A percentile compares a stretch with the other conserved stretches of the same genome.
phyloP scores from a whole-genome alignment of 306 rosid species.

The Mimosa bimucronata region DNA sequence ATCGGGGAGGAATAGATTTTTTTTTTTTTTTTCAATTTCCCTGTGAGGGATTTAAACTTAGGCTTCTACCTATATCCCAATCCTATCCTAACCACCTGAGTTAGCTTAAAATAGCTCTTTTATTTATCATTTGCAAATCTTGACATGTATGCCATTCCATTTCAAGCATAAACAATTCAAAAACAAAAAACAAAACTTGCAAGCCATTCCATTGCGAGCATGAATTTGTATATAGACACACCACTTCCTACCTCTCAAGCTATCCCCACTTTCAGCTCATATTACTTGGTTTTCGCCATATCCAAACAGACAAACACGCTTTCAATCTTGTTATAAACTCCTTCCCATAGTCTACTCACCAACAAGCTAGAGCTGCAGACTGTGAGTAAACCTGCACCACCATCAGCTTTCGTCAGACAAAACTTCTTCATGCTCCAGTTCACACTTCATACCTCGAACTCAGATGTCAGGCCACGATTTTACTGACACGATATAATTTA shows the following conservation, averaged over 20 bases:
- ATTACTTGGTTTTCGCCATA: background rate
- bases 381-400: background rate
- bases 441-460: constrained; percentile 18
- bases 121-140: background rate
- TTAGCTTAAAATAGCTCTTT: background rate
- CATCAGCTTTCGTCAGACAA: background rate
- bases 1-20: too few relatives aligned
- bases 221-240: background rate
- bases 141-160: background rate
- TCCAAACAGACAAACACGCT: background rate
- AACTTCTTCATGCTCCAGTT: background rate
- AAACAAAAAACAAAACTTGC: background rate
- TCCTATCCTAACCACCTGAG: background rate
- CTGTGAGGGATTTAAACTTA: background rate
- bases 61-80: background rate
- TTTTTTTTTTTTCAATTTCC: background rate
- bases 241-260: background rate
- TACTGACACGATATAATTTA: constrained; percentile 38
- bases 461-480: constrained; percentile 27
- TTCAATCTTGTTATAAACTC: background rate
- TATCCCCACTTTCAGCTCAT: background rate
- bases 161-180: background rate
- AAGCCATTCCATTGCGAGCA: background rate
- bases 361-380: background rate
- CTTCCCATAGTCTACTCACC: background rate